Evolutionary conservation across 2,329 filamentous ascomycete species (phyloP), one percentile per base, ranked within the genome.

Genomic region (Elsinoe fawcettii): DNA sequence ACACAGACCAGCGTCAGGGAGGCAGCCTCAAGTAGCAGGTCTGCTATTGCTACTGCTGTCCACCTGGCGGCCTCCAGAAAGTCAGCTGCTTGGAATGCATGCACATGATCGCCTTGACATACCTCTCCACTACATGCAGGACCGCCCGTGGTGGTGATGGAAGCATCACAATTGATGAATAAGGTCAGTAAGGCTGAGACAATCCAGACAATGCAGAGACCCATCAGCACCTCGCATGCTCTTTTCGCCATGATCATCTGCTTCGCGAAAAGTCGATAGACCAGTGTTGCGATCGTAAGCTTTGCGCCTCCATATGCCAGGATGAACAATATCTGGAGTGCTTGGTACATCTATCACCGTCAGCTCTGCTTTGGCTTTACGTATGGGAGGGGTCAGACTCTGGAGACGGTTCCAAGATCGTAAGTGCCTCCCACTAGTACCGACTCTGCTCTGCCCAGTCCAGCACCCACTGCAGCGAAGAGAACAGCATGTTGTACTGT

Each of bases 401-500:
- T 43, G 4, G 39, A 43, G 6, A 20, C 39, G 4, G n/a, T 43
- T 18, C 18, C 20, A 16, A 16, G 20, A 43, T 43, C 22, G 39
- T 43, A 43, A 4, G 6, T 9, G 3, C 27, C 23, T 5, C 32
- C 36, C 14, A 18, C 16, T 1, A 59, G 51, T 1, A 56, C 32
- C 7, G 16, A 22, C 27, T 37, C 49, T n/a, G 51, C 54, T 27
- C 53, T 18, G 11, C 57, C 57, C 11, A 59, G 39, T 5, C 57
- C 57, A 34, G 51, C 32, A 18, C 18, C 34, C 27, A 59, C 18
- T 5, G 41, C 57, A 6, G 55, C 39, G 11, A 59, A 55, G 5
- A 59, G n/a, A 9, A 51, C 37, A 8, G 53, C 41, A 23, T 59
- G 57, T 41, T 59, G 57, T 14, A 36, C 54, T 11, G 22, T 34